These are phyloP conservation scores for Aspergillus costaricaensis DNA, from an alignment of 2,329 filamentous ascomycete genomes.

Conservation along the genomic window DNA sequence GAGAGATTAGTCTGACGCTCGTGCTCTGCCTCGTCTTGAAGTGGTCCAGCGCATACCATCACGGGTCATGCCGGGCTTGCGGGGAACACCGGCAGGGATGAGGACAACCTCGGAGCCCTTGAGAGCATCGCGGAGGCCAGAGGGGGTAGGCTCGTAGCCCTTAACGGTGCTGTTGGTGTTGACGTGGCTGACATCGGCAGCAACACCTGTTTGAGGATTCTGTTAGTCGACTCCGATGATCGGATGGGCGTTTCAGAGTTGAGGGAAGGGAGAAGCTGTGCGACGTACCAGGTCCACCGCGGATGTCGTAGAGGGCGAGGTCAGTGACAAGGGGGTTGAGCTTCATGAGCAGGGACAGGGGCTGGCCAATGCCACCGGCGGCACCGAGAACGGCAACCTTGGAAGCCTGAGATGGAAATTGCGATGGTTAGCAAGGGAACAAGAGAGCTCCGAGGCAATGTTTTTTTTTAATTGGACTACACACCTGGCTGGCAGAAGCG, in stretches of 20 bases:
- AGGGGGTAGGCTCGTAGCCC: constrained; percentile 78
- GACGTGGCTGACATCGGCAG: constrained; percentile 96
- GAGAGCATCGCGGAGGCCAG: constrained; percentile 75
- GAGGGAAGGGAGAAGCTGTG: constrained; percentile 2
- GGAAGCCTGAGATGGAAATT: constrained; percentile 66
- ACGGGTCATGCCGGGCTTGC: constrained; percentile 99
- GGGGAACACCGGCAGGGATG: constrained; percentile 96
- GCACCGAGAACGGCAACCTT: constrained; percentile 98
- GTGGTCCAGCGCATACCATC: constrained; percentile 60
- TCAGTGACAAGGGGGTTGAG: constrained; percentile 92
- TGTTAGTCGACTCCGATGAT: constrained; percentile 14
- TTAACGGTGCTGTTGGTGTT: constrained; percentile 97
- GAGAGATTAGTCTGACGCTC: constrained; percentile 10
- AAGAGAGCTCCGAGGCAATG: constrained; percentile 15
- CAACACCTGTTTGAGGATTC: constrained; percentile 69
- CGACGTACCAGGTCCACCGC: constrained; percentile 80
- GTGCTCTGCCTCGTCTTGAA: neutral
- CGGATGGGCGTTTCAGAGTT: neutral
- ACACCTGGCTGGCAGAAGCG: constrained; percentile 74
- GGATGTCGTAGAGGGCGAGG: constrained; percentile 97
- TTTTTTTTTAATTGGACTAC: constrained; percentile 30
- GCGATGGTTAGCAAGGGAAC: constrained; percentile 16
- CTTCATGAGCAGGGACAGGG: constrained; percentile 96
- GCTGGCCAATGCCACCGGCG: constrained; percentile 96
- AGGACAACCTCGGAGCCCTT: constrained; percentile 90